Evolutionary conservation across 148 eudicot genomes (phyloP).

Genomic region (Salicornia ramosissima): DNA sequence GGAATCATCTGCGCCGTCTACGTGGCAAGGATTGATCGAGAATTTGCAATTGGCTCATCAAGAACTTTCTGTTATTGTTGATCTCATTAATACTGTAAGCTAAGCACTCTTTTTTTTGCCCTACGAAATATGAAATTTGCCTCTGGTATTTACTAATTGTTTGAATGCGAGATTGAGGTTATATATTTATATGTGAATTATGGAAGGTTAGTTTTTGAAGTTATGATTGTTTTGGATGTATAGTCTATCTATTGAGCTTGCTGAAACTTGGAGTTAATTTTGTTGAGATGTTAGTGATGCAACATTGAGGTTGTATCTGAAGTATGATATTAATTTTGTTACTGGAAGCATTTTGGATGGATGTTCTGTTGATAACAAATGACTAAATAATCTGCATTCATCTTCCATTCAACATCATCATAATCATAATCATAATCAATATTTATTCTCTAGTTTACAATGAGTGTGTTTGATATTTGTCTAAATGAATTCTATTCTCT

Average conservation of each 20-base stretch:
- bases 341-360: background rate
- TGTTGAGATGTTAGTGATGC: background rate
- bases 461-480: too few species aligned
- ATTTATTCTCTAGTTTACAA: too few species aligned
- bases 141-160: background rate
- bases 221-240: background rate
- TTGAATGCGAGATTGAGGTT: background rate
- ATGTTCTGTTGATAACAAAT: too few species aligned
- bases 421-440: too few species aligned
- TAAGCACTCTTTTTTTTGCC: background rate
- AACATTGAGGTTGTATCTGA: background rate
- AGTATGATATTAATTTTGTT: background rate
- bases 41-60: constrained; percentile 84
- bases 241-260: background rate
- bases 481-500: too few species aligned
- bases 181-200: background rate
- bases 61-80: constrained; percentile 85
- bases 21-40: constrained; percentile 81
- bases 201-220: background rate
- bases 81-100: constrained; percentile 86
- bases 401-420: too few species aligned
- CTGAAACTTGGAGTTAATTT: background rate
- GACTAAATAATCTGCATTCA: too few species aligned
- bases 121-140: background rate
- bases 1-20: constrained; percentile 49